Conservation (phyloP, 129 eudicot genomes). For the Flaveria ramosissima region DNA sequence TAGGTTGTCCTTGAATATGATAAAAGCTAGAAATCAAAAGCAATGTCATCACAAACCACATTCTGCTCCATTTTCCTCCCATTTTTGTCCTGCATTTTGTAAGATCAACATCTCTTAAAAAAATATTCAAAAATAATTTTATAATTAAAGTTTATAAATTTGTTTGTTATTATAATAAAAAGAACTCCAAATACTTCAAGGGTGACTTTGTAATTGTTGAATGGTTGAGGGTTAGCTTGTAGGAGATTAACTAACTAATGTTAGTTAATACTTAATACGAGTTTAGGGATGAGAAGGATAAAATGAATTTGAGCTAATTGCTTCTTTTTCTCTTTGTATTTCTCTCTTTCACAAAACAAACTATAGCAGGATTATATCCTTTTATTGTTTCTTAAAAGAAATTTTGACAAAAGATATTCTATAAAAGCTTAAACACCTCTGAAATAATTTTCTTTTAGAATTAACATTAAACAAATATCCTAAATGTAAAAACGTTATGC, state of each 20-base stretch:
- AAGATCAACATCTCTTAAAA: not conserved
- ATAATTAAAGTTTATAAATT: not conserved
- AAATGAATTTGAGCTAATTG: too few relatives aligned
- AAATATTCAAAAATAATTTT: not conserved
- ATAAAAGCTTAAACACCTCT: not conserved
- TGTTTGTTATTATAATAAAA: not conserved
- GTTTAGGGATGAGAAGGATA: too few relatives aligned
- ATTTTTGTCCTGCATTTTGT: constrained; percentile 37
- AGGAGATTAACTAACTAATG: too few relatives aligned
- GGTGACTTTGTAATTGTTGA: too few relatives aligned
- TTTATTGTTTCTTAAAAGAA: not conserved
- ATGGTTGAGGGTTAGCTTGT: too few relatives aligned
- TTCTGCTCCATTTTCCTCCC: constrained; percentile 28
- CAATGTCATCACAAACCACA: constrained; percentile 30
- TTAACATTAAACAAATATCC: too few relatives aligned
- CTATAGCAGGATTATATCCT: not conserved
- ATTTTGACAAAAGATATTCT: not conserved
- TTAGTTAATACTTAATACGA: too few relatives aligned
- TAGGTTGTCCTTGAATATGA: constrained; percentile 33
- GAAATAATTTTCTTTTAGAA: not conserved
- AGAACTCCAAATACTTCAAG: not conserved
- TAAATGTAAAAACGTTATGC: too few relatives aligned
- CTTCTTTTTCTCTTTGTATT: too few relatives aligned
- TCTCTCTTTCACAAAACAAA: too few relatives aligned
- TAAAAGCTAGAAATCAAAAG: constrained; percentile 28